phyloP scores from a whole-genome alignment of 495 filamentous ascomycete species.

The Aspergillus heteromorphus region DNA sequence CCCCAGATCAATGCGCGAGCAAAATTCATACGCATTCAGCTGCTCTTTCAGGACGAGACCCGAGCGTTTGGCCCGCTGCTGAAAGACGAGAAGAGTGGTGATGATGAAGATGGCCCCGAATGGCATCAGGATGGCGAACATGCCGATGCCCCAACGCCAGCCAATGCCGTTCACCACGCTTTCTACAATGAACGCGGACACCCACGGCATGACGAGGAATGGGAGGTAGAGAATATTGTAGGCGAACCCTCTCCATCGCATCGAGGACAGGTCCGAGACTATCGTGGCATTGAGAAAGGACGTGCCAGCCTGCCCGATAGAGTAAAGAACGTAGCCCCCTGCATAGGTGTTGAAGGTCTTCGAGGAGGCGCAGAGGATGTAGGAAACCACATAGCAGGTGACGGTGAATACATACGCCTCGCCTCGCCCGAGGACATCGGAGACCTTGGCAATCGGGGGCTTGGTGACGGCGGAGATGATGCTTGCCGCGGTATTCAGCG shows the following conservation, averaged over 20 bases:
- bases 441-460: conserved; percentile 45
- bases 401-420: conserved; percentile 42
- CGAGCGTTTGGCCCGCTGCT: conserved; percentile 28
- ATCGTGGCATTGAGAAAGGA: conserved; percentile 44
- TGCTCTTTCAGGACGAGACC: conserved; percentile 28
- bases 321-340: conserved; percentile 41
- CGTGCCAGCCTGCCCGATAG: conserved; percentile 40
- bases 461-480: conserved; percentile 43
- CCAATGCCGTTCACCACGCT: conserved; percentile 42
- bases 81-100: conserved; percentile 39
- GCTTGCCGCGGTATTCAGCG: conserved; percentile 37
- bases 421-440: conserved; percentile 42
- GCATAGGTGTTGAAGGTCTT: conserved; percentile 39
- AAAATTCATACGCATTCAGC: conserved; percentile 36
- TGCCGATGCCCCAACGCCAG: conserved; percentile 49
- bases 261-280: conserved; percentile 42
- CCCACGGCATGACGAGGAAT: conserved; percentile 42
- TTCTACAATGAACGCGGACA: conserved; percentile 38
- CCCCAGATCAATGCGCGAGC: conserved; percentile 42
- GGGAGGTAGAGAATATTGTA: conserved; percentile 42
- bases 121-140: conserved; percentile 46
- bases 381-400: conserved; percentile 39
- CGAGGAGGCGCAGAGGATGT: conserved; percentile 42
- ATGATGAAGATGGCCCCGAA: conserved; percentile 43
- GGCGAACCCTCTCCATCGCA: conserved; percentile 41